Evolutionary conservation across 2,329 filamentous ascomycete genomes (phyloP), one percentile per base, ranked within the genome.

Genomic region (Claviceps humidiphila): DNA sequence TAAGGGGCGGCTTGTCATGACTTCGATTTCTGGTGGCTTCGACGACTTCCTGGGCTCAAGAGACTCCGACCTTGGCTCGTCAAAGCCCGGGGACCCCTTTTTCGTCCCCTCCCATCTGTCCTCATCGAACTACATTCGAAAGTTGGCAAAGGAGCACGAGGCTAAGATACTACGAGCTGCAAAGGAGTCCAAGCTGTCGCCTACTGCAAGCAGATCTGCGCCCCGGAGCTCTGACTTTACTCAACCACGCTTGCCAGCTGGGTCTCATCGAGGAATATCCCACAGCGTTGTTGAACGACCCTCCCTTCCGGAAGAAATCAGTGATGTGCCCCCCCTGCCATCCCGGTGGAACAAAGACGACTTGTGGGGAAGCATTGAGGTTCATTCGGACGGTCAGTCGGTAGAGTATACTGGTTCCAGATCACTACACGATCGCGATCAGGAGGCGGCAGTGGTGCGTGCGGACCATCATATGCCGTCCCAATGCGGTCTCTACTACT

Each of bases 401-500:
- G 81, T 94, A 52, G 81, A 78, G 60, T 79, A 77, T 59, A 68
- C 68, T 1, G 72, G 74, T 0, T 60, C 68, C 1, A 76, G 75
- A 60, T 69, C 66, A 24, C 62, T 71, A 20, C 65, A 66, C 53
- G 76, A 80, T 49, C 72, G 74, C 49, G 80, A 83, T 7, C 74
- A 86, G 62, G 93, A 97, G 65, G 87, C 89, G 17, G 89, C 82
- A 39, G 81, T 87, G 13, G 82, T 95, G 53, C 82, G 93, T 52
- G 81, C 90, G 30, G 86, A 98, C 66, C 76, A 89, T 64, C 80
- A 83, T 48, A 96, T 97, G 81, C 89, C 93, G 4, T 76, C 82
- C 39, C 85, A 95, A 62, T 93, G 87, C 58, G 93, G 93, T 2
- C 84, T 98, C 54, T 98, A 95, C 67, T 98, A 98, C 66, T 98